phyloP scores from a whole-genome alignment of 352 stramenopile genomes.

The Pythium aphanidermatum region DNA sequence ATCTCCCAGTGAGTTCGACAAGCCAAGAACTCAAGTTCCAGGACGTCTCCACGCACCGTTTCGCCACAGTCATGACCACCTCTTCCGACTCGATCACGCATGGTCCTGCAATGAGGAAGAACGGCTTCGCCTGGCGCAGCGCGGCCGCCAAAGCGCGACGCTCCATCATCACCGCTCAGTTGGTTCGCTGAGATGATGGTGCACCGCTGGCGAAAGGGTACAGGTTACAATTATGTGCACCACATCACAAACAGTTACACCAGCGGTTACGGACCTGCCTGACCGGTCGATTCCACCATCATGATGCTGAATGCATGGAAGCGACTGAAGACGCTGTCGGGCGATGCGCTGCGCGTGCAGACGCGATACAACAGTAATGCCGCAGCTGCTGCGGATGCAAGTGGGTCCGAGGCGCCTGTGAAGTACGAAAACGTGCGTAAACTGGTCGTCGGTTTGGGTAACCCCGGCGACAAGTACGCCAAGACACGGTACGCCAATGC shows the following conservation, averaged over 20 bases:
- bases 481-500: slow-evolving; percentile 66
- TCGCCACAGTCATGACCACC: slow-evolving; percentile 61
- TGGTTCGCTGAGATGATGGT: neutral
- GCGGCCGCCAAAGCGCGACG: slow-evolving; percentile 39
- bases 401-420: slow-evolving; percentile 7
- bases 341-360: slow-evolving; percentile 7
- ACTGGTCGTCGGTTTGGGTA: slow-evolving; percentile 79
- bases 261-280: slow-evolving; percentile 1
- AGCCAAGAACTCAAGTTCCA: too few species aligned
- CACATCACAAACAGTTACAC: slow-evolving; percentile 1
- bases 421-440: slow-evolving; percentile 75
- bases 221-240: slow-evolving; percentile 4
- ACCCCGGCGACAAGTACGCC: slow-evolving; percentile 77
- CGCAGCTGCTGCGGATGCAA: neutral
- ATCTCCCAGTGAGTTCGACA: too few species aligned
- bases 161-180: slow-evolving; percentile 23
- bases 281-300: too few species aligned
- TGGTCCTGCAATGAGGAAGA: slow-evolving; percentile 82
- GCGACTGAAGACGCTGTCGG: slow-evolving; percentile 19
- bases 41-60: slow-evolving; percentile 27
- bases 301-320: slow-evolving; percentile 12
- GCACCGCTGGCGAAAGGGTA: neutral
- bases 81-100: slow-evolving; percentile 76
- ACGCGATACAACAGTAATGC: slow-evolving; percentile 1
- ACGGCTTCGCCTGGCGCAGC: slow-evolving; percentile 55